Conservation (phyloP, 495 filamentous ascomycete species). For the Talaromyces nanjingensis region DNA sequence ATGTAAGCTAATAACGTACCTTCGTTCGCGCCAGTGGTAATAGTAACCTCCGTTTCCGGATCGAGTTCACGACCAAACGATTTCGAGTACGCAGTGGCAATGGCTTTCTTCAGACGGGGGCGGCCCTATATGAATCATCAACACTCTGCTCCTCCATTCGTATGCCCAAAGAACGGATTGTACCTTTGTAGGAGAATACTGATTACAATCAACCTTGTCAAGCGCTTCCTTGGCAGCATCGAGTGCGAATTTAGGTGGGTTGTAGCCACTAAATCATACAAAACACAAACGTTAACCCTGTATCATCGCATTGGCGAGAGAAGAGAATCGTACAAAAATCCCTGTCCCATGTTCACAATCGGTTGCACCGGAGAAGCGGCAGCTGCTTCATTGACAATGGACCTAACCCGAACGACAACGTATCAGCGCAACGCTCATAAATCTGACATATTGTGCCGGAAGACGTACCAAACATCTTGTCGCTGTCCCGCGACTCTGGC, state of each 20-base stretch:
- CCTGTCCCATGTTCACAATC: slow-evolving; percentile 93
- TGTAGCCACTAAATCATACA: slow-evolving; percentile 63
- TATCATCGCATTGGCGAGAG: not conserved
- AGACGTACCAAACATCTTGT: slow-evolving; percentile 86
- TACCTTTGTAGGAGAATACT: slow-evolving; percentile 91
- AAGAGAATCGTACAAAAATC: slow-evolving; percentile 68
- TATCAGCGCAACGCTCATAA: slow-evolving; percentile 12
- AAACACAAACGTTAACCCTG: not conserved
- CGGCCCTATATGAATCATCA: slow-evolving; percentile 52
- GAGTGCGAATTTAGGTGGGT: slow-evolving; percentile 85
- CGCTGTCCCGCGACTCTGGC: slow-evolving; percentile 68
- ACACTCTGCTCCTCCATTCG: not conserved
- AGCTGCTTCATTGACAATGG: slow-evolving; percentile 90
- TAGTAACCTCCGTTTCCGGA: slow-evolving; percentile 84
- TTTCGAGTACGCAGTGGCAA: slow-evolving; percentile 83
- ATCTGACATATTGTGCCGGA: not conserved
- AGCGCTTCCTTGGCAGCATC: slow-evolving; percentile 86
- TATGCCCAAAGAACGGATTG: not conserved
- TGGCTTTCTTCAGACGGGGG: slow-evolving; percentile 80
- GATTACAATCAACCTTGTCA: slow-evolving; percentile 93
- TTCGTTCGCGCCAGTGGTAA: slow-evolving; percentile 96
- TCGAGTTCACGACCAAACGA: slow-evolving; percentile 74
- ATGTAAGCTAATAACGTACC: slow-evolving; percentile 35
- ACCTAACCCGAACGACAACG: slow-evolving; percentile 44
- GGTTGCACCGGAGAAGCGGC: slow-evolving; percentile 80